These are phyloP conservation scores for Salmacisia buchloeana DNA, from an alignment of 1,284 basidiomycete species.

Conservation along the genomic window DNA sequence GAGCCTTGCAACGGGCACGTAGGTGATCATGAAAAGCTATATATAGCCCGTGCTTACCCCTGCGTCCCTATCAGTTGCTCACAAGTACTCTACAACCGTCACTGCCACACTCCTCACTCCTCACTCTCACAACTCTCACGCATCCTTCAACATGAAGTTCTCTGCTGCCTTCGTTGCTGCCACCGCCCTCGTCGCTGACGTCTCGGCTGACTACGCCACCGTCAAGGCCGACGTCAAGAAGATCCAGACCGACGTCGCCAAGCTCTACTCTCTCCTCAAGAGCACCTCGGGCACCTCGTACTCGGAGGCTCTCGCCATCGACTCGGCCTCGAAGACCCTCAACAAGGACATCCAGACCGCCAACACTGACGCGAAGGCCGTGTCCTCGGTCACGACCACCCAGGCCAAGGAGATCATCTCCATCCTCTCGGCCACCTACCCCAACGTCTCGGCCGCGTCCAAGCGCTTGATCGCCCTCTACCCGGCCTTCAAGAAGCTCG, in stretches of 20 bases:
- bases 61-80: too few relatives aligned
- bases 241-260: constrained; percentile 12
- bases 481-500: constrained; percentile 13
- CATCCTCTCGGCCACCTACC: constrained; percentile 10
- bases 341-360: constrained; percentile 13
- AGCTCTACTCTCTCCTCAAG: constrained; percentile 9
- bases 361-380: constrained; percentile 11
- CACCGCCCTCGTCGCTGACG: constrained; percentile 1
- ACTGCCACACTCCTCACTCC: too few relatives aligned
- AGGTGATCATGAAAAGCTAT: too few relatives aligned
- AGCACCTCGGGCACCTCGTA: constrained; percentile 6
- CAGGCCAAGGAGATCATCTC: constrained; percentile 12
- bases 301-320: constrained; percentile 11
- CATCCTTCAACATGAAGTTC: constrained; percentile 5
- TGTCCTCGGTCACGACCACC: constrained; percentile 12
- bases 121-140: not conserved
- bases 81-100: too few relatives aligned
- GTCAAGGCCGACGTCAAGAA: constrained; percentile 15
- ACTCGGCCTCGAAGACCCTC: constrained; percentile 5
- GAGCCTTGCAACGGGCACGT: too few relatives aligned
- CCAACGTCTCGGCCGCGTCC: constrained; percentile 9
- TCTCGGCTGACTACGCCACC: constrained; percentile 12
- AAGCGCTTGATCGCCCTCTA: constrained; percentile 13
- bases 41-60: too few relatives aligned
- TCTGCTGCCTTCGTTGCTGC: constrained; percentile 2